Conservation (phyloP, 306 rosid genomes). For the Clitoria ternatea region DNA sequence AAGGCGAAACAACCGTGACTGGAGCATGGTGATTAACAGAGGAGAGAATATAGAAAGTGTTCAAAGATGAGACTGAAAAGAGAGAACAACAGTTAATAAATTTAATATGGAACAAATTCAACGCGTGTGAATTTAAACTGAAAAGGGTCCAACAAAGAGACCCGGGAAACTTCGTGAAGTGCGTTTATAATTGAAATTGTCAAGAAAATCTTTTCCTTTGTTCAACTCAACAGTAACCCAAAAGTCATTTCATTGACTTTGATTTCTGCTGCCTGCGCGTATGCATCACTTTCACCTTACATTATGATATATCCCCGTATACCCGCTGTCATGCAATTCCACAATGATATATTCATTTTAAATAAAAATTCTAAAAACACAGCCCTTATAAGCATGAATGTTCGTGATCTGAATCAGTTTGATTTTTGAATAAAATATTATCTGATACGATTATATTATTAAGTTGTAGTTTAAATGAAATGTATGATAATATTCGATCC, state of each 20-base stretch:
- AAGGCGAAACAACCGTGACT: slow-evolving; percentile 1
- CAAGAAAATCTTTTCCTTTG: neutral
- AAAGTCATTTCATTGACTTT: slow-evolving; percentile 24
- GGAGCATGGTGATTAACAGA: slow-evolving; percentile 7
- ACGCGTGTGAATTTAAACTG: neutral
- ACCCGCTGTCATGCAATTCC: no score
- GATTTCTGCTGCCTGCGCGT: neutral
- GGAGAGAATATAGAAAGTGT: neutral
- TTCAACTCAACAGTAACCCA: no score
- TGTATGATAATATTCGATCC: no score
- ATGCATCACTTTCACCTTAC: neutral
- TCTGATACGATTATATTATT: no score
- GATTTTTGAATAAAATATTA: no score
- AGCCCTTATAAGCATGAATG: no score
- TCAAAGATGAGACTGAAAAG: neutral
- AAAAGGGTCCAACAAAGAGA: neutral
- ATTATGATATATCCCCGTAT: no score
- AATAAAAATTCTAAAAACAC: no score
- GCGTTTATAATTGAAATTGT: neutral
- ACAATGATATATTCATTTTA: no score
- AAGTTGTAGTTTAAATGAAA: no score
- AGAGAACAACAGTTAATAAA: neutral
- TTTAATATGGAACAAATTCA: neutral
- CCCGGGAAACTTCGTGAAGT: neutral
- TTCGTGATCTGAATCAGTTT: no score